Evolutionary conservation across 2,329 filamentous ascomycete genomes (phyloP).

Genomic region (Byssothecium circinans): DNA sequence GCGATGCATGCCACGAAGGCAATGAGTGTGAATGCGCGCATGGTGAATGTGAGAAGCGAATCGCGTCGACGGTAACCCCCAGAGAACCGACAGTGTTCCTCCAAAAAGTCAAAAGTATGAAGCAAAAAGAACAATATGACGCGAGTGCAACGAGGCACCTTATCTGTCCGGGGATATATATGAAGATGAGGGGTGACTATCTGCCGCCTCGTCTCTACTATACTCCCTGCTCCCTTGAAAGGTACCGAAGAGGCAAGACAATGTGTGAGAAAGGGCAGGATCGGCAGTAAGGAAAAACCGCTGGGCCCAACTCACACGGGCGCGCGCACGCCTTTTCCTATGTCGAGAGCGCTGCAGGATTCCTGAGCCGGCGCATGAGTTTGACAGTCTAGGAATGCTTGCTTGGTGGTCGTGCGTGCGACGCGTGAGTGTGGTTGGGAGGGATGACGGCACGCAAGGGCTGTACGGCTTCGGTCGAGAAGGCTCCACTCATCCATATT

Average conservation of each 20-base stretch:
- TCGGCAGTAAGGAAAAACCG: conserved; percentile 38
- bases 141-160: conserved; percentile 6
- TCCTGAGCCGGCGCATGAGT: too few species aligned
- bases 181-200: conserved; percentile 9
- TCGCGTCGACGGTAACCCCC: conserved; percentile 9
- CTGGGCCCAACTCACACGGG: conserved; percentile 14
- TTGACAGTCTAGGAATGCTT: too few species aligned
- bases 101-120: conserved; percentile 13
- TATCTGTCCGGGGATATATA: conserved; percentile 6
- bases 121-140: conserved; percentile 3
- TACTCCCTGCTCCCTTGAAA: conserved; percentile 21
- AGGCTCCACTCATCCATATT: conserved; percentile 1
- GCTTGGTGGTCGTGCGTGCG: conserved; percentile 6
- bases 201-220: background rate
- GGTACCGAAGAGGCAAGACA: conserved; percentile 17
- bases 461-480: too few species aligned
- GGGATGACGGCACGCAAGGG: conserved; percentile 26
- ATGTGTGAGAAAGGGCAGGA: conserved; percentile 24
- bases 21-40: conserved; percentile 31
- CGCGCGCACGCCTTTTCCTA: conserved; percentile 4
- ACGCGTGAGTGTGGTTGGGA: conserved; percentile 20
- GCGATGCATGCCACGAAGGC: conserved; percentile 28
- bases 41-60: conserved; percentile 6
- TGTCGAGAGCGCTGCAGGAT: conserved; percentile 10
- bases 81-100: conserved; percentile 16